Evolutionary conservation across 2,329 filamentous ascomycete species (phyloP), one percentile per base, ranked within the genome.

Genomic region (Pestalotiopsis sp.): DNA sequence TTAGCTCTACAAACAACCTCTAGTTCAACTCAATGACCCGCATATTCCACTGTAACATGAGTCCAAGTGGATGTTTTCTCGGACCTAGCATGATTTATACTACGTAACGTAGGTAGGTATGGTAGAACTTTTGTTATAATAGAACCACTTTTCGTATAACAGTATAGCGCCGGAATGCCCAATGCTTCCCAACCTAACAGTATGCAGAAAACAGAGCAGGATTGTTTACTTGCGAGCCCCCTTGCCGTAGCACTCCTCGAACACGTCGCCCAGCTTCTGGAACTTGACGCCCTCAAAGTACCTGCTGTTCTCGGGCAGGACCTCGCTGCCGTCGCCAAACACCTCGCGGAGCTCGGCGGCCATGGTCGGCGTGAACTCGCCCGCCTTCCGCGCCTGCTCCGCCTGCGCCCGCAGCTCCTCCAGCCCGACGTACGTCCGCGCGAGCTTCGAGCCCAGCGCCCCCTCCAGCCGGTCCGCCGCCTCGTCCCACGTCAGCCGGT

Each of bases 251-350:
- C 59, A 38, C 27, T 65, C 23, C 4, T 49, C 2, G 39, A 64
- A 23, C 13, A 45, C 13, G 6, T 45, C 27, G 9, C 12, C 60
- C 60, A 64, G 38, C 39, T 64, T 64, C n/a, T 36, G 12, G 9
- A 59, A 59, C 27, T 59, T 59, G 31, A 63, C 25, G 3, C 23
- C 52, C 61, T 67, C 67, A 57, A 68, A 69, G 20, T 57, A 71
- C 38, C 14, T 59, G 1, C 38, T 25, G 57, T 68, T 70, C 25
- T 38, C 36, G 17, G 41, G 41, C 2, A 68, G 12, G 2, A 68
- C 56, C 17, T 67, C 70, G 36, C 39, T 69, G 13, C 63, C 65
- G 66, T 66, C 64, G 31, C 66, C 59, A 64, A 70, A 70, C 13
- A 49, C 62, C 23, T 68, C 59, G 7, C 62, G 49, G 11, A 64